Conservation (phyloP, 768 basidiomycete genomes). For the Mycena galericulata region DNA sequence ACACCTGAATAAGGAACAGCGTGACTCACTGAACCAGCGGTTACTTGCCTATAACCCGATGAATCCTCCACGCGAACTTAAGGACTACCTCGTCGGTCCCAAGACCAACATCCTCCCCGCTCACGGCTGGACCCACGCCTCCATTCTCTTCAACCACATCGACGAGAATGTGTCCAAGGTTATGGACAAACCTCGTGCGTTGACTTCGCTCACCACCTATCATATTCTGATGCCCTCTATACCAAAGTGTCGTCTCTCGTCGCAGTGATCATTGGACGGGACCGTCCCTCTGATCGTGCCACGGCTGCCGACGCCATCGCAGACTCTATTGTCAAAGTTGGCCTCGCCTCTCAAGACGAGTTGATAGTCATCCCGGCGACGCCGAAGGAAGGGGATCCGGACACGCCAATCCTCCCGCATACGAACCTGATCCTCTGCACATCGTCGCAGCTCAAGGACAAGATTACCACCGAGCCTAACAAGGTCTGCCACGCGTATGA, state of each 20-base stretch:
- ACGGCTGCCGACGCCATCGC: conserved; percentile 6
- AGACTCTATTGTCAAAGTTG: not conserved
- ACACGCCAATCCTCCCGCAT: conserved; percentile 6
- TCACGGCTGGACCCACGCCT: conserved; percentile 8
- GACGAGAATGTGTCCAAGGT: conserved; percentile 1
- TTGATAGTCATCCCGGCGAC: conserved; percentile 12
- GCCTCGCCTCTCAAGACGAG: not conserved
- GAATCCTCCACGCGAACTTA: not conserved
- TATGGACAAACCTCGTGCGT: conserved; percentile 14
- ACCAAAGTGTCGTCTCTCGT: conserved; percentile 10
- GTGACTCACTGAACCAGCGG: too few species aligned
- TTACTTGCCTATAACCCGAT: not conserved
- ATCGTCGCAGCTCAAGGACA: not conserved
- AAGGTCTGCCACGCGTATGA: too few species aligned
- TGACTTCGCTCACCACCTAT: not conserved
- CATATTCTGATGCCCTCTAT: not conserved
- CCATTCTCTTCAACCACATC: conserved; percentile 1
- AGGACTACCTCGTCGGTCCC: conserved; percentile 4
- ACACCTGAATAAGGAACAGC: too few species aligned
- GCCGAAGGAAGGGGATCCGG: too few species aligned
- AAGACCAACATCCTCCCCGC: conserved; percentile 6
- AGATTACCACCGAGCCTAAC: conserved; percentile 4
- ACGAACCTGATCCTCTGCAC: not conserved
- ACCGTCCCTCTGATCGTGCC: conserved; percentile 12
- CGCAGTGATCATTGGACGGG: conserved; percentile 1